Base-by-base conservation (phyloP, 2,329 filamentous ascomycete genomes). In the Hypocreales sp. region DNA sequence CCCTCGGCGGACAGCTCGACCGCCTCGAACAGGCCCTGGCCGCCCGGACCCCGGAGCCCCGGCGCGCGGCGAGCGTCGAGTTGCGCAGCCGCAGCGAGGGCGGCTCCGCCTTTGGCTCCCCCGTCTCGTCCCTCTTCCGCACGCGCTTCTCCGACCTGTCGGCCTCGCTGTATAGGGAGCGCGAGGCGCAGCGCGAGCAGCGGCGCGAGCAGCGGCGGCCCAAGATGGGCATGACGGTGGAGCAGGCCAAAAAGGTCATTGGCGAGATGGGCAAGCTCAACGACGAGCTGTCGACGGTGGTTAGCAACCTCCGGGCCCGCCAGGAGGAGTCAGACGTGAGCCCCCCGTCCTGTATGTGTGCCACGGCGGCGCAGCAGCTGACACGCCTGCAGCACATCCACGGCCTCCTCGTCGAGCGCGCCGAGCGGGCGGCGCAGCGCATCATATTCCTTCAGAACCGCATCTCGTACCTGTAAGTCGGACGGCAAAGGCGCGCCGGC, bases 391-490 rank as follows among this genome's bases (percentile, higher is more conserved):
- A 71, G 58, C 69, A 75, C 37, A 72, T 79, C 31, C 71, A 77
- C 40, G 58, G 58, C 15, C 48, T 77, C 18, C 61, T 77, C 14
- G 58, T 72, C 28, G 61, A 61, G 22, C 62, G 69, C 33, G 61
- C 67, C 31, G 64, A 75, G 42, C 57, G 56, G 20, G 61, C 72
- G 27, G 61, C 65, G 22, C 56, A 69, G 35, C 64, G 64, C 28
- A 69, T 78, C 31, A 55, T 70, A 15, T 64, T 67, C 31, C 56
- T 79, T 10, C 69, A 78, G 39, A 59, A 59, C 20, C 63, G 68
- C 23, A 55, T 78, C 23, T 42, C 56, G 22, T 61, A 72, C 34
- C 54, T 79, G 66, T 75, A 47, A 45, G 56, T 47, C 9, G n/a
- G n/a, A n/a, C n/a, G n/a, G n/a, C n/a, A n/a, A n/a, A n/a, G n/a